Conservation (phyloP, 306 rosid species). For the Fagus sylvatica region DNA sequence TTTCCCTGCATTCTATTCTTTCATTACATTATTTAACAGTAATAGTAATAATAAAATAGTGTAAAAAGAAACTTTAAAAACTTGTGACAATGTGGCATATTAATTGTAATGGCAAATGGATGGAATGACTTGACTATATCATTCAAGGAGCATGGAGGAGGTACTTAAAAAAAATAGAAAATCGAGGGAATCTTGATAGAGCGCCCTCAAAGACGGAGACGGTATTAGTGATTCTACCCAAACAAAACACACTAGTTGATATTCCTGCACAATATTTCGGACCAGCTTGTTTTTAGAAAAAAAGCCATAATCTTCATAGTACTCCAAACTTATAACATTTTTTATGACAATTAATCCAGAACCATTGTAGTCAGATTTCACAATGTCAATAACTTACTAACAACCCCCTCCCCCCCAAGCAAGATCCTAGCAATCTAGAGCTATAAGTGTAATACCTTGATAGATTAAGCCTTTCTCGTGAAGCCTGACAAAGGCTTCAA, state of each 20-base stretch:
- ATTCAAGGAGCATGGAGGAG: neutral
- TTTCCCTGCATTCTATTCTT: too few species aligned
- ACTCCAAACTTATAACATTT: neutral
- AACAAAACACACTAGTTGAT: neutral
- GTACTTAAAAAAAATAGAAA: neutral
- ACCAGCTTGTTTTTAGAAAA: neutral
- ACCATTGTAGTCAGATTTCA: neutral
- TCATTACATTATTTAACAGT: neutral
- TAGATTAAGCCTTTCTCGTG: conserved; percentile 94
- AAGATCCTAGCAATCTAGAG: neutral
- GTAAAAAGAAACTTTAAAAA: neutral
- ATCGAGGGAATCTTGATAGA: neutral
- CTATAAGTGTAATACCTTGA: conserved; percentile 64
- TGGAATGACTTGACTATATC: neutral
- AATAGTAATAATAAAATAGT: neutral
- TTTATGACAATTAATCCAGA: neutral
- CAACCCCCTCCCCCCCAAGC: conserved; percentile 3
- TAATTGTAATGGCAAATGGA: neutral
- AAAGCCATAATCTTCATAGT: neutral
- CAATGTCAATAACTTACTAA: neutral
- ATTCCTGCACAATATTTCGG: neutral
- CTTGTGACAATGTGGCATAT: neutral
- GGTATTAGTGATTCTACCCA: neutral
- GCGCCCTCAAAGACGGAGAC: neutral
- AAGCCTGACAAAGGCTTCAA: conserved; percentile 94